Evolutionary conservation across 139 green algal genomes (phyloP), one percentile per base, ranked within the genome.

Genomic region (Diplosphaera chodatii): DNA sequence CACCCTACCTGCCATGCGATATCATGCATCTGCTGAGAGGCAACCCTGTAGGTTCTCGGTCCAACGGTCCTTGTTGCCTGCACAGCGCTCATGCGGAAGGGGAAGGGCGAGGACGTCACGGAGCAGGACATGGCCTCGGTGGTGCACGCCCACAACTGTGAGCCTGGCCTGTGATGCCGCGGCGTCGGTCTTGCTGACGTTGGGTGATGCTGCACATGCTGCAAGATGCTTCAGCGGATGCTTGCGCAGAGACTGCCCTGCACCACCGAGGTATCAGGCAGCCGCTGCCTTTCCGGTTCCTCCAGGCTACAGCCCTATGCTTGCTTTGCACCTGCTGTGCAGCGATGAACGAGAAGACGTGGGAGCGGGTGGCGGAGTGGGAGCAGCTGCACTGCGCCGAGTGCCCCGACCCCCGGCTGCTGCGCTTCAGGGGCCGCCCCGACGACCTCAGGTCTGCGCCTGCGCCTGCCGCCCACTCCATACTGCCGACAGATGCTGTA

Each of bases 291-390:
- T n/a, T n/a, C n/a, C n/a, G n/a, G n/a, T n/a, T n/a, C 37, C 8
- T 48, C 8, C 37, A 8, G 37, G 37, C 8, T 21, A 8, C 37
- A 21, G 37, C 8, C 8, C 37, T 13, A 8, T 13, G 10, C 10
- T 13, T 48, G 37, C 37, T 8, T 13, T 48, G 3, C 68, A 0
- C 62, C 20, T 71, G 40, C 20, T 55, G 13, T 70, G 62, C 76
- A 93, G 90, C 82, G 33, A 95, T 98, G 92, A 98, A 98, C 78
- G 94, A 98, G 78, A 72, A 81, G 15, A 98, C 94, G 5, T 98
- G 94, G 94, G 74, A 80, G 13, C 71, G 84, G 15, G 91, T 97
- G 64, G 63, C 77, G 56, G 30, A 83, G 33, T 98, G 92, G 91
- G 94, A 98, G 80, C 33, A 68, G 73, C 86, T 98, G 63, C 94